Conservation (phyloP, 805 yeast species). For the Lipomyces oligophaga region DNA sequence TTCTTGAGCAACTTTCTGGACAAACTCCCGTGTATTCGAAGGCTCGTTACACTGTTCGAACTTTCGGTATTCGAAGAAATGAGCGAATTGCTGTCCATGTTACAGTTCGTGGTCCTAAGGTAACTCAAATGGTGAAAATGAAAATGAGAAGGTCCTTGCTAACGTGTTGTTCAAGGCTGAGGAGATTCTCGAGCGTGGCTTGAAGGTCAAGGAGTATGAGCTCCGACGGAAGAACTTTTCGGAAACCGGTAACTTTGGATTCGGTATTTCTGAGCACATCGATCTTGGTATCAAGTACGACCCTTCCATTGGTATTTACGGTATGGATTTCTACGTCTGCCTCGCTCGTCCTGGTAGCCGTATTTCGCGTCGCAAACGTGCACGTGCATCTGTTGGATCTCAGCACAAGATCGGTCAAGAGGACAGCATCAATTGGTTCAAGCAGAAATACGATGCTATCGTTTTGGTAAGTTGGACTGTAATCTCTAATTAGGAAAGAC, state of each 20-base stretch:
- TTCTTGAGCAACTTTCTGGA: slow-evolving; percentile 99
- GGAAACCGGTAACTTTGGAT: slow-evolving; percentile 99
- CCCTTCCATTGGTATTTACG: slow-evolving; percentile 95
- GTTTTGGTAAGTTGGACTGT: slow-evolving; percentile 48
- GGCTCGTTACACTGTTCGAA: slow-evolving; percentile 99
- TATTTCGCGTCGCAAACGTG: slow-evolving; percentile 92
- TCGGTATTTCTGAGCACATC: slow-evolving; percentile 99
- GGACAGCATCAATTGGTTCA: slow-evolving; percentile 97
- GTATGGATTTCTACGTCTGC: slow-evolving; percentile 99
- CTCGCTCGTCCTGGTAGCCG: slow-evolving; percentile 99
- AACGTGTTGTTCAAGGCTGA: slow-evolving; percentile 54
- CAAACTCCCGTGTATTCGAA: slow-evolving; percentile 99
- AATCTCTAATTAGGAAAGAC: not conserved
- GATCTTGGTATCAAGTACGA: slow-evolving; percentile 99
- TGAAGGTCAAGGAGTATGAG: slow-evolving; percentile 99
- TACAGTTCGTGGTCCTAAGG: slow-evolving; percentile 98
- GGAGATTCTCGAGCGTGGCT: slow-evolving; percentile 99
- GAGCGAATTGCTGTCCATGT: slow-evolving; percentile 99
- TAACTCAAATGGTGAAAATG: not conserved
- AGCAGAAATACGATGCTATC: slow-evolving; percentile 99
- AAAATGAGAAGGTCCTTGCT: not conserved
- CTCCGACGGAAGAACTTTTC: slow-evolving; percentile 92
- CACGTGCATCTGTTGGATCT: slow-evolving; percentile 83
- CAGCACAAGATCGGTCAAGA: slow-evolving; percentile 86
- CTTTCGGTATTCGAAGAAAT: slow-evolving; percentile 99